Evolutionary conservation across 1,284 basidiomycete genomes (phyloP), one percentile per base, ranked within the genome.

Genomic region (Malassezia dermatis): DNA sequence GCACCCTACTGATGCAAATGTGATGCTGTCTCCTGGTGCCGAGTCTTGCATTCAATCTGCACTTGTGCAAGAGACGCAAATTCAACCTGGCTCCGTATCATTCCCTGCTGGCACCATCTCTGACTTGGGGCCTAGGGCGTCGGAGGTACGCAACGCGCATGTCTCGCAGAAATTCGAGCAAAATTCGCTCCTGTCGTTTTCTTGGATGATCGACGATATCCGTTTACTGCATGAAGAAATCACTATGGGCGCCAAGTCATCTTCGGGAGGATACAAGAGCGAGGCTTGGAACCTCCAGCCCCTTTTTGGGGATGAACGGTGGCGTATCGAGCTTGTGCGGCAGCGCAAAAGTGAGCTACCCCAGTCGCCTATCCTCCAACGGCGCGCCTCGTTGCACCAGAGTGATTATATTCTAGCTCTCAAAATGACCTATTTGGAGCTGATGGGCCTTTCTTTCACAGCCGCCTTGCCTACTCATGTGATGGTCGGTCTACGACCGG

Each of bases 271-370:
- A 2, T 60, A 63, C 31, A 65, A 63, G 56, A 67, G 61, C 47
- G 63, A 69, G 15, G 61, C 66, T 0, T 73, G 71, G 71, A 65
- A 65, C 7, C 64, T 51, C 40, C 63, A 67, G 30, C 71, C 71
- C 11, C 24, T 67, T 26, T 73, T 73, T 55, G 71, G 70, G 19
- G 65, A 67, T 32, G 66, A 65, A 40, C 69, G 63, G 32, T 73
- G 71, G 71, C 68, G 63, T 47, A 48, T 73, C n/a, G 69, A 72
- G 52, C 62, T 72, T 10, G 61, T 65, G 1, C 60, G 66, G 4
- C 17, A 31, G 13, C 44, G 21, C 19, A 46, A 32, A 34, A 31
- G 6, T 12, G 26, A 46, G 1, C 2, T 26, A 34, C 28, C 30
- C 4, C 4, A 6, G 21, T 37, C 46, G 12, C 41, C 41, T 2